Evolutionary conservation across 225 moss, liverwort and hornwort species (phyloP), one percentile per base, ranked within the genome.

Genomic region (Physcomitrellopsis africana): DNA sequence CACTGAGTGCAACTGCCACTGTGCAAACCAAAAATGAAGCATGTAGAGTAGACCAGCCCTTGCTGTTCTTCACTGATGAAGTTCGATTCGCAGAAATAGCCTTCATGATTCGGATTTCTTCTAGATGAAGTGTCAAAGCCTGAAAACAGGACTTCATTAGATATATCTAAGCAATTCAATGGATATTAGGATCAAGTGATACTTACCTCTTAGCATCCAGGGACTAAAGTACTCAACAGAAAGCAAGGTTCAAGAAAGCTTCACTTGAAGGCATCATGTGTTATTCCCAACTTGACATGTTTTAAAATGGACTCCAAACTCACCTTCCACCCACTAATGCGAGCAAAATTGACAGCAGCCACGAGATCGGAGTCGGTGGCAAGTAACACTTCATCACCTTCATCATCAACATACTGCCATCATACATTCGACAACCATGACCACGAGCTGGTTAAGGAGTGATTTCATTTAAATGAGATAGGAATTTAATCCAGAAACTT

Each of bases 351-450:
- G 76, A 99, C 95, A 23, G 99, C 99, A 57, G 99, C 90, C 61
- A 91, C 83, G 49, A 99, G 88, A 82, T 99, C 95, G 62, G 90
- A 79, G 75, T 99, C 99, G 43, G 92, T 93, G 43, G 92, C 93
- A 43, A 99, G 85, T 23, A 99, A 83, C 54, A 99, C 99, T 73
- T 89, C 89, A 81, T 99, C 99, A 23, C 92, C 93, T 89, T 99
- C 99, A 66, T 99, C 99, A 74, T 99, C 99, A 87, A 92, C 95
- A 78, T 99, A 99, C 99, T 99, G 91, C 86, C 32, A 37, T 37
- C 82, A 52, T 61, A 11, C 29, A 59, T 60, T 26, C 64, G 73
- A 26, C 55, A 73, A 74, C 26, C 17, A 75, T 10, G 70, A 77
- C 45, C 77, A 82, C 44, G 51, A 68, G 22, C 68, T 37, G 32